Percentiles rank a stretch among this genome's conserved stretches.
phyloP scores from a whole-genome alignment of 176 grass and related monocot genomes.

The Ananas comosus region DNA sequence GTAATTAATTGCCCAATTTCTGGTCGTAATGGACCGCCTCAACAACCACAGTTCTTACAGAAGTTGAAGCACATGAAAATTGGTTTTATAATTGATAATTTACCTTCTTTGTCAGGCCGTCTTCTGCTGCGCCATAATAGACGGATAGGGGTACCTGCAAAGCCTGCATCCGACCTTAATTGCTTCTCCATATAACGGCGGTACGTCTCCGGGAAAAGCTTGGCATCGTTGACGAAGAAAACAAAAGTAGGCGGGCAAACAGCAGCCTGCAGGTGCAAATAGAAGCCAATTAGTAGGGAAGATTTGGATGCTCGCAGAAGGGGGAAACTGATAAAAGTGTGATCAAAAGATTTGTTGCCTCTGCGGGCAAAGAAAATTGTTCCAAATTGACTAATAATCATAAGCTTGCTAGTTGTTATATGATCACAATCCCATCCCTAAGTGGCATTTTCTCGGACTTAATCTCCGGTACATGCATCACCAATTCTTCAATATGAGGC shows the following conservation, averaged over 20 bases:
- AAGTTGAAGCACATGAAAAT: not conserved
- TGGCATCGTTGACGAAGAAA: conserved; percentile 87
- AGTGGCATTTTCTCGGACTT: too few relatives aligned
- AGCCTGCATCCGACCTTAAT: conserved; percentile 70
- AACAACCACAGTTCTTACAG: not conserved
- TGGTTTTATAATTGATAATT: not conserved
- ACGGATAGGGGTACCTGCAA: conserved; percentile 80
- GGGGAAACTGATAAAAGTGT: too few relatives aligned
- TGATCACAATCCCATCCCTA: too few relatives aligned
- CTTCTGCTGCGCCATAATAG: conserved; percentile 80
- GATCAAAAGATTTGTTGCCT: too few relatives aligned
- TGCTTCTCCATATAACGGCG: conserved; percentile 93
- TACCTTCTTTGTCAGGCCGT: conserved; percentile 48
- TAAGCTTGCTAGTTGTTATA: not conserved
- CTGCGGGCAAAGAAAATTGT: not conserved
- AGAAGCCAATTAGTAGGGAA: too few relatives aligned
- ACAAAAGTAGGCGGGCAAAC: conserved; percentile 81
- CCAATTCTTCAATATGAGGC: too few relatives aligned
- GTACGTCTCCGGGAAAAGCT: conserved; percentile 80
- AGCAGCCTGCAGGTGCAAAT: conserved; percentile 51
- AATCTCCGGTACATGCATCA: too few relatives aligned
- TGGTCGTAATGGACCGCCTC: not conserved
- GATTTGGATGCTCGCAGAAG: too few relatives aligned
- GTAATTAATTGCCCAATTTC: too few relatives aligned
- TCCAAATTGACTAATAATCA: not conserved